Evolutionary conservation across 305 asterid genomes (phyloP).

Genomic region (Coffea humblotiana): DNA sequence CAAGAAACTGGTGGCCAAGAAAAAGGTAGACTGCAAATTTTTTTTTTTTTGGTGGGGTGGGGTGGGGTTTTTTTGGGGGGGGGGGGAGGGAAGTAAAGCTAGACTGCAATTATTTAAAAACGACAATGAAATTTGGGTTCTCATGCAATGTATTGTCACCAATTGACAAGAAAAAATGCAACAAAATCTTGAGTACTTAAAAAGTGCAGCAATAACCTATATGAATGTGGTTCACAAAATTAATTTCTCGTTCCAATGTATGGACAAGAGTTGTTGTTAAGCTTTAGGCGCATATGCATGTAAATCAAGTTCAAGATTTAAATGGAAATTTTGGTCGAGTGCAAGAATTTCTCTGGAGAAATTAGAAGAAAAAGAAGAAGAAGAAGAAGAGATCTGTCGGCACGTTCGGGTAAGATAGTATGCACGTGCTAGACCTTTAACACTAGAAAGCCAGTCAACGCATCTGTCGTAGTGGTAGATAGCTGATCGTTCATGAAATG

Average conservation of each 20-base stretch:
- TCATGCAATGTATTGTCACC: not conserved
- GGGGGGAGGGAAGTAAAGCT: too few relatives aligned
- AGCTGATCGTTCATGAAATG: not conserved
- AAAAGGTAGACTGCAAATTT: too few relatives aligned
- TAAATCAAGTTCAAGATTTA: not conserved
- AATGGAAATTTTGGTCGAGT: not conserved
- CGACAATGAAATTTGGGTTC: not conserved
- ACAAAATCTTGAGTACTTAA: not conserved
- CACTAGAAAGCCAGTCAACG: constrained; percentile 8
- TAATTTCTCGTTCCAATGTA: not conserved
- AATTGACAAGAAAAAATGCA: not conserved
- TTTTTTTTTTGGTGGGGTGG: too few relatives aligned
- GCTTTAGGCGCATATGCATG: not conserved
- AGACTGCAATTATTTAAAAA: not conserved
- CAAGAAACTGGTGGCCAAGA: not conserved
- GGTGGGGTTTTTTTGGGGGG: too few relatives aligned
- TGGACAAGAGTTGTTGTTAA: not conserved
- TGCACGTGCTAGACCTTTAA: constrained; percentile 15
- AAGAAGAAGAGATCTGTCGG: constrained; percentile 13
- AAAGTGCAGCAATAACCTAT: too few relatives aligned
- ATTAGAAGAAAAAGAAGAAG: not conserved
- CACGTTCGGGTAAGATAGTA: constrained; percentile 12
- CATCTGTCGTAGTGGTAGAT: not conserved
- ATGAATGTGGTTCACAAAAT: not conserved
- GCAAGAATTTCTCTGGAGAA: not conserved